Evolutionary conservation across 2,329 filamentous ascomycete species (phyloP).

Genomic region (Phyllosticta ampelicida): DNA sequence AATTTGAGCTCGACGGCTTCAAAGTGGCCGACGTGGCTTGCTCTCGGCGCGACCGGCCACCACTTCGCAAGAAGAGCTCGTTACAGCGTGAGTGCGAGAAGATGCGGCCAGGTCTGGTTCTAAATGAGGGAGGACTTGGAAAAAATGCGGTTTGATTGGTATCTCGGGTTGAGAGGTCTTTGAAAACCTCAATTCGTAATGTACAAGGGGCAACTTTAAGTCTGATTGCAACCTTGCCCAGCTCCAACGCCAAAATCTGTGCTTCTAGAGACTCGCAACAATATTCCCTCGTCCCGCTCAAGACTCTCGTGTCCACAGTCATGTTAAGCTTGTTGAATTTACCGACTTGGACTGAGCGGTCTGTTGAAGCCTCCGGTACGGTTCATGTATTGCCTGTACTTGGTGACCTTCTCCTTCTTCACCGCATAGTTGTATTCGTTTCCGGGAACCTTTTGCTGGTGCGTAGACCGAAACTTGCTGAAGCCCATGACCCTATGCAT

Average conservation of each 20-base stretch:
- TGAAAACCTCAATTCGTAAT: not conserved
- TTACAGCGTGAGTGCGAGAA: not conserved
- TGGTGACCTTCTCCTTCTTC: conserved; percentile 83
- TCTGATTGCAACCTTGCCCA: not conserved
- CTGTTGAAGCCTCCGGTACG: conserved; percentile 71
- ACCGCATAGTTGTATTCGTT: conserved; percentile 71
- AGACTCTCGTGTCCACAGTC: not conserved
- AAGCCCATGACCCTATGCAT: conserved; percentile 92
- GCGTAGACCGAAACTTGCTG: conserved; percentile 71
- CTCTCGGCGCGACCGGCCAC: not conserved
- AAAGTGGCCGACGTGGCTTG: conserved; percentile 14
- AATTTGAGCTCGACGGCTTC: conserved; percentile 10
- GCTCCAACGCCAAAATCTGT: conserved; percentile 5
- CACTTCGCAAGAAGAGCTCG: not conserved
- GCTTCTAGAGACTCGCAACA: not conserved
- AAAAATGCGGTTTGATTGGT: not conserved
- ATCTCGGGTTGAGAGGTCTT: not conserved
- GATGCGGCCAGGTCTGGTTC: not conserved
- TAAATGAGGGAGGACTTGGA: not conserved
- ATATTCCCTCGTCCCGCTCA: not conserved
- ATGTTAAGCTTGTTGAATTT: no score
- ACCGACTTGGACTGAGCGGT: conserved; percentile 45
- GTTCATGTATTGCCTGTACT: conserved; percentile 98
- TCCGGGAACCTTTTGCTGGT: conserved; percentile 77
- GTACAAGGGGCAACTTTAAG: not conserved